Conservation (phyloP, 805 yeast genomes). For the Nakazawaea wickerhamii region DNA sequence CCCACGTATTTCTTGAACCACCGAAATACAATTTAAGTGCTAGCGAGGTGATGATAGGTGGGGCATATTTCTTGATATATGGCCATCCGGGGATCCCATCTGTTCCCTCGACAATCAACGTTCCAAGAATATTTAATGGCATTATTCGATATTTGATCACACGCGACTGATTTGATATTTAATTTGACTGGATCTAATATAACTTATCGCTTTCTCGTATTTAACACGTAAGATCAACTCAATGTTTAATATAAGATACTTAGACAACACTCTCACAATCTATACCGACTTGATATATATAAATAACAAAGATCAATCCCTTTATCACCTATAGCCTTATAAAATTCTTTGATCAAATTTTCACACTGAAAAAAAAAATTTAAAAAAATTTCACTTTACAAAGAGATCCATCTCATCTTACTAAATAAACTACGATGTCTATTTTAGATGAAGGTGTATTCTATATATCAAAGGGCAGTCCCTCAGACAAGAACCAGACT, state of each 20-base stretch:
- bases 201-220: no score
- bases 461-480: conserved; percentile 35
- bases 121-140: conserved; percentile 83
- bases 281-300: no score
- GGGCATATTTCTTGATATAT: conserved; percentile 50
- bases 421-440: no score
- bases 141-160: conserved; percentile 58
- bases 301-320: no score
- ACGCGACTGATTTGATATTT: no score
- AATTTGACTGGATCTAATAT: background rate
- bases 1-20: conserved; percentile 87
- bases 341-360: no score
- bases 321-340: no score
- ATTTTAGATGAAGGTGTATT: conserved; percentile 36
- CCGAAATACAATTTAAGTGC: conserved; percentile 67
- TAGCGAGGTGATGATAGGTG: conserved; percentile 40
- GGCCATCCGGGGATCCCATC: conserved; percentile 72
- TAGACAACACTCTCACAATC: no score
- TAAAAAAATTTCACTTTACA: conserved; percentile 34
- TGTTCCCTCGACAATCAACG: conserved; percentile 66
- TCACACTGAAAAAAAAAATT: background rate
- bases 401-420: conserved; percentile 24
- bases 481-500: conserved; percentile 21
- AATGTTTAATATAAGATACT: no score
- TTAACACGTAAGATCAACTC: no score